Conservation (phyloP, 768 basidiomycete species). For the Leccinum disarticulatum region DNA sequence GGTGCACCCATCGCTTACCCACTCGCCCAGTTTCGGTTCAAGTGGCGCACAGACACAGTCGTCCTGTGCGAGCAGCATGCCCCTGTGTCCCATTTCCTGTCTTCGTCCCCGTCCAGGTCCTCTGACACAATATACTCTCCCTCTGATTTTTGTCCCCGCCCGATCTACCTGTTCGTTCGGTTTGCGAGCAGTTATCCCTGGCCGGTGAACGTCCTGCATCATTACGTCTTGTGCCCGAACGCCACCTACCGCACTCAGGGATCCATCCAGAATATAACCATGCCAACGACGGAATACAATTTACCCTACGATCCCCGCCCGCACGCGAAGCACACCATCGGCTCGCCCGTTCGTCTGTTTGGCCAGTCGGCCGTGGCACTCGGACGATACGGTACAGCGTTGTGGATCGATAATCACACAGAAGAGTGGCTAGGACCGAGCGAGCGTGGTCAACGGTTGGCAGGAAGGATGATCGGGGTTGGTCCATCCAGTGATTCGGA, state of each 20-base stretch:
- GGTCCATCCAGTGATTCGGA: not conserved
- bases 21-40: conserved; percentile 47
- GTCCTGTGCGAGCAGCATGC: conserved; percentile 36
- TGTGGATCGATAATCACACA: conserved; percentile 68
- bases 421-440: conserved; percentile 46
- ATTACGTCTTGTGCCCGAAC: conserved; percentile 53
- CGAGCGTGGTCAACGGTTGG: conserved; percentile 60
- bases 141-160: conserved; percentile 10
- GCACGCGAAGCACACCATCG: conserved; percentile 39
- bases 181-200: conserved; percentile 62
- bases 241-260: conserved; percentile 28
- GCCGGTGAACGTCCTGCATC: conserved; percentile 70
- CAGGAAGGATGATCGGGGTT: conserved; percentile 31
- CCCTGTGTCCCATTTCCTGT: not conserved
- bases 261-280: not conserved
- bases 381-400: conserved; percentile 57
- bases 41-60: conserved; percentile 57
- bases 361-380: conserved; percentile 52
- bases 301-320: conserved; percentile 46
- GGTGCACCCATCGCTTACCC: conserved; percentile 39
- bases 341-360: conserved; percentile 58
- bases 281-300: conserved; percentile 31
- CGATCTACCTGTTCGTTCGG: conserved; percentile 56
- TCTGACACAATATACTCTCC: not conserved
- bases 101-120: not conserved